Base-by-base conservation (phyloP, 805 yeast species). In the Monosporozyma yasuniensis region DNA sequence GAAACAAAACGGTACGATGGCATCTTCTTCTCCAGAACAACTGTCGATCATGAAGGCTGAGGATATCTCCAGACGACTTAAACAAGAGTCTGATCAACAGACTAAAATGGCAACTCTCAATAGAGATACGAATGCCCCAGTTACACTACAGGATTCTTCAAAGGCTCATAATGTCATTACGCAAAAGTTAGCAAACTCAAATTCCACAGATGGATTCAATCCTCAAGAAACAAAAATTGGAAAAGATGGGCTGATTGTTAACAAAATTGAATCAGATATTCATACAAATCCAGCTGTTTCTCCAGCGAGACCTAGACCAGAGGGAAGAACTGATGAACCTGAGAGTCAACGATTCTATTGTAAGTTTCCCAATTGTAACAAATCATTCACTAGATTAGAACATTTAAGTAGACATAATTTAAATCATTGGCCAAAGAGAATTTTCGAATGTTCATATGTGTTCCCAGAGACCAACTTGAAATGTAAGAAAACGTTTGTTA, bases 321-420 rank as follows among this genome's bases (percentile, higher is more conserved):
- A 32, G n/a, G 16, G 16, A 12, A 35, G 4, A 35, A 9, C 4
- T 35, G 39, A 35, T 6, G 14, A 19, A 9, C 19, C 22, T 18
- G 39, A 35, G 39, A 35, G 12, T 35, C 39, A 50, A 18, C 48
- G 58, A 2, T 80, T 73, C 46, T 52, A 46, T 22, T 76, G 81
- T 55, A 72, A 73, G n/a, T 69, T 64, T 52, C 75, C 76, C 4
- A 72, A 73, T 41, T 81, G 87, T 57, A 66, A 67, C 42, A 81
- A 81, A 59, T 69, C 71, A 16, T 81, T 81, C 53, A 72, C 78
- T 16, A 59, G 86, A 44, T 74, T 79, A 2, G 87, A 81, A 58
- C 87, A 81, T 65, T 59, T 81, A 30, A 73, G 82, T 7, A 65
- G 87, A 46, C 87, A 81, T 58, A 74, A 78, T 55, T 67, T 81